phyloP scores from a whole-genome alignment of 495 filamentous ascomycete species.

The Hypoxylon fragiforme region DNA sequence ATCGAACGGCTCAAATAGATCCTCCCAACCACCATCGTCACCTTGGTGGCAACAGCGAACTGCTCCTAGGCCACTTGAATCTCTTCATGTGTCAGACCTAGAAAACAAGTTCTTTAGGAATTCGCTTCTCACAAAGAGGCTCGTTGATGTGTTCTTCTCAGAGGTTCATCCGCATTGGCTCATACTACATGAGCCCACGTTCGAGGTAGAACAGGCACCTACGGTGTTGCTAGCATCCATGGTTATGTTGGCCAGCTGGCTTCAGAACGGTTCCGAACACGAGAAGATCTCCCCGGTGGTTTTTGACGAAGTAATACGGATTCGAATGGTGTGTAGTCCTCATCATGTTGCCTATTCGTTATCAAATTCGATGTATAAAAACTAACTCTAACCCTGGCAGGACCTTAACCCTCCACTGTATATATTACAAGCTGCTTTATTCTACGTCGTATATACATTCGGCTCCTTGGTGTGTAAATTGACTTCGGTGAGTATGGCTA shows the following conservation, averaged over 20 bases:
- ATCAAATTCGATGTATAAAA: background rate
- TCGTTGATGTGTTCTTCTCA: constrained; percentile 34
- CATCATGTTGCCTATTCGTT: background rate
- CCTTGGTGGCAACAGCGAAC: background rate
- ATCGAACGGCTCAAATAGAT: background rate
- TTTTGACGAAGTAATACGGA: constrained; percentile 28
- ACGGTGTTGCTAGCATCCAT: constrained; percentile 33
- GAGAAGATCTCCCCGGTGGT: constrained; percentile 30
- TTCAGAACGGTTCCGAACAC: constrained; percentile 29
- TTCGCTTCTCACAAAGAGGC: constrained; percentile 19
- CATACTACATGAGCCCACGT: constrained; percentile 39
- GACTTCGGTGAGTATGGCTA: background rate
- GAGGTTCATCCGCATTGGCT: constrained; percentile 41
- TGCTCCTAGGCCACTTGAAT: background rate
- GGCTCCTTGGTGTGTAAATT: constrained; percentile 29
- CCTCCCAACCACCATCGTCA: constrained; percentile 2
- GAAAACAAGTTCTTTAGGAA: constrained; percentile 10
- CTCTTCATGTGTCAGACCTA: constrained; percentile 1
- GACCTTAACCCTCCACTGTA: constrained; percentile 29
- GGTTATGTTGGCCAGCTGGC: constrained; percentile 39
- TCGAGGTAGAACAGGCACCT: constrained; percentile 24
- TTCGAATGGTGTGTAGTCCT: constrained; percentile 25
- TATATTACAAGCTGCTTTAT: constrained; percentile 33
- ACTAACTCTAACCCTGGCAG: constrained; percentile 17
- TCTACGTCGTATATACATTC: constrained; percentile 35